A percentile compares a stretch with the other conserved stretches of the same genome.
phyloP scores from a whole-genome alignment of 371 early-diverging fungal genomes.

The Saksenaea oblongispora region DNA sequence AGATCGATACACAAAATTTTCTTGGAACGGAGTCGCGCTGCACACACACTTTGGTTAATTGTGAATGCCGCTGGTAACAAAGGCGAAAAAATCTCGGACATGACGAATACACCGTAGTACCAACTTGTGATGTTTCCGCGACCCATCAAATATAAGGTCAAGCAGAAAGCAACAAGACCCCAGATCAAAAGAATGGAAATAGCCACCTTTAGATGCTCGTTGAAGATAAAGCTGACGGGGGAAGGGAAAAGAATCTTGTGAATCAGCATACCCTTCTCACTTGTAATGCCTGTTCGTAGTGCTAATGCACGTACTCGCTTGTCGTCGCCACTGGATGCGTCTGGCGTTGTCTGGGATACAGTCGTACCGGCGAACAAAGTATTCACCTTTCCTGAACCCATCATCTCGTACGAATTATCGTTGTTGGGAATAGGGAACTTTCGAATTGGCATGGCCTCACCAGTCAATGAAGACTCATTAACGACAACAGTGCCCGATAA shows the following conservation, averaged over 20 bases:
- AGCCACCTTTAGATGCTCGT: conserved; percentile 73
- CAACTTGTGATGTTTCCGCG: conserved; percentile 53
- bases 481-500: conserved; percentile 72
- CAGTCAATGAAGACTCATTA: conserved; percentile 84
- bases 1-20: conserved; percentile 72
- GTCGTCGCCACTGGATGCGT: conserved; percentile 4
- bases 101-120: conserved; percentile 64
- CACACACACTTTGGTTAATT: conserved; percentile 70
- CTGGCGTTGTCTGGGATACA: conserved; percentile 48
- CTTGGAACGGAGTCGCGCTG: conserved; percentile 59
- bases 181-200: conserved; percentile 63
- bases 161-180: conserved; percentile 57
- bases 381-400: conserved; percentile 47
- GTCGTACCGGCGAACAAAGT: conserved; percentile 66
- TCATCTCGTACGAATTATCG: conserved; percentile 28
- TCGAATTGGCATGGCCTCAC: conserved; percentile 86
- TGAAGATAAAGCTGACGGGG: conserved; percentile 68
- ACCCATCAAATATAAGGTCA: conserved; percentile 58
- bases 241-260: conserved; percentile 75
- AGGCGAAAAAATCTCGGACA: conserved; percentile 67
- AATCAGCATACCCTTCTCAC: conserved; percentile 77
- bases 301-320: conserved; percentile 53
- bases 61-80: conserved; percentile 73
- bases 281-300: conserved; percentile 71
- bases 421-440: conserved; percentile 69